phyloP scores from a whole-genome alignment of 768 basidiomycete species.

The Boletus reticulatus region DNA sequence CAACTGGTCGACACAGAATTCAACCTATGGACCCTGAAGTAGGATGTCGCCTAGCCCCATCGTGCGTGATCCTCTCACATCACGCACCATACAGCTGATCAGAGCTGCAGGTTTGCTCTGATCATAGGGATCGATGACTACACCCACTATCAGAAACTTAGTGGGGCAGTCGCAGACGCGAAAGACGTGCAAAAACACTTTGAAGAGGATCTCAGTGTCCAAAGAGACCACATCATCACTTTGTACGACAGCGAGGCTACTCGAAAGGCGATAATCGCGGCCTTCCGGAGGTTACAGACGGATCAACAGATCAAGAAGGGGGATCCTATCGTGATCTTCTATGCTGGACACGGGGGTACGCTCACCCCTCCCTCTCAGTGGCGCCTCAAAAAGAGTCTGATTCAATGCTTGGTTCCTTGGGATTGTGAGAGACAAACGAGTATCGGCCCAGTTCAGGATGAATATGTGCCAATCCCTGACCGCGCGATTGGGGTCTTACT shows the following conservation, averaged over 20 bases:
- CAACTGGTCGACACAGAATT: too few species aligned
- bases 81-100: background rate
- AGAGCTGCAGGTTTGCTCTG: conserved; percentile 31
- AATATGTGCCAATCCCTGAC: conserved; percentile 37
- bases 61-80: background rate
- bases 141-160: conserved; percentile 25
- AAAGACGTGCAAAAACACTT: conserved; percentile 37
- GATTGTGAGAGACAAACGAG: conserved; percentile 7
- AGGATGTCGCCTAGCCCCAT: background rate
- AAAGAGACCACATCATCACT: conserved; percentile 32
- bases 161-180: conserved; percentile 32
- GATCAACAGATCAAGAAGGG: conserved; percentile 27
- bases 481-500: conserved; percentile 38
- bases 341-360: conserved; percentile 43
- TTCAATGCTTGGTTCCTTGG: conserved; percentile 33
- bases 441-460: background rate
- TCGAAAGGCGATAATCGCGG: conserved; percentile 33
- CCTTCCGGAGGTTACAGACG: conserved; percentile 19
- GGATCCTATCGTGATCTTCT: conserved; percentile 42
- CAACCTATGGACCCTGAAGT: background rate
- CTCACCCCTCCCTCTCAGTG: conserved; percentile 31
- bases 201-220: conserved; percentile 26
- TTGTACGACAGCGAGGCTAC: conserved; percentile 41
- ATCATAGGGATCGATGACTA: conserved; percentile 46
- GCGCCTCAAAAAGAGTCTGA: conserved; percentile 24